These are phyloP conservation scores for Lipomyces japonicus DNA, from an alignment of 805 yeast species.

Conservation along the genomic window DNA sequence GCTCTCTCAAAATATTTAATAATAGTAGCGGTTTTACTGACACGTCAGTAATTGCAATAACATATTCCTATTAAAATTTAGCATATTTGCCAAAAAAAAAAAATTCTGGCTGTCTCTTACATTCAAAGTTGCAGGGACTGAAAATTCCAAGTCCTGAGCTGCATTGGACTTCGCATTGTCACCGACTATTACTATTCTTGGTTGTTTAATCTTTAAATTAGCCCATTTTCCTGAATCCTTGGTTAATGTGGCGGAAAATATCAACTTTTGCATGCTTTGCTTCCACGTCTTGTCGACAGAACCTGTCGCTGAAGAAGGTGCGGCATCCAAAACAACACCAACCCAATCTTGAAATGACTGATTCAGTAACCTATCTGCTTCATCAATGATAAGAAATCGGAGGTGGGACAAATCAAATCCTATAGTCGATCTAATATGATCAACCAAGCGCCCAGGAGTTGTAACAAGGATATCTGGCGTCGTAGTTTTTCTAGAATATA, in stretches of 20 bases:
- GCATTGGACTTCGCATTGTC: constrained; percentile 33
- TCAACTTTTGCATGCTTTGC: constrained; percentile 51
- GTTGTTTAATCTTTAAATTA: constrained; percentile 62
- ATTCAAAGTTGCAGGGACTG: constrained; percentile 39
- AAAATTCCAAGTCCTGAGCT: constrained; percentile 34
- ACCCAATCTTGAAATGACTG: constrained; percentile 96
- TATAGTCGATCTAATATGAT: constrained; percentile 87
- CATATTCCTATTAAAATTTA: constrained; percentile 32
- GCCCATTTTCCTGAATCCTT: constrained; percentile 87
- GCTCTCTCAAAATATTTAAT: constrained; percentile 48
- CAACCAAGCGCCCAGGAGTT: constrained; percentile 63
- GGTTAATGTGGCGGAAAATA: constrained; percentile 90
- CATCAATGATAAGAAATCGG: constrained; percentile 88
- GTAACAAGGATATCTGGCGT: constrained; percentile 47
- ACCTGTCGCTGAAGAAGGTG: constrained; percentile 6
- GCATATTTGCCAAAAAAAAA: neutral
- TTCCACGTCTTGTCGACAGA: constrained; percentile 6
- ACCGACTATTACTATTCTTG: constrained; percentile 73
- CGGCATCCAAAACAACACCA: constrained; percentile 40
- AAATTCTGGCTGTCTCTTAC: constrained; percentile 2
- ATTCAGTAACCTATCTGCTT: constrained; percentile 90
- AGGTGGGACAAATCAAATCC: constrained; percentile 79
- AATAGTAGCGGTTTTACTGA: constrained; percentile 70
- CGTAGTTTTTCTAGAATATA: neutral
- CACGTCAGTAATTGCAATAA: constrained; percentile 35